phyloP scores from a whole-genome alignment of 208 protist genomes.

The Crithidia fasciculata region DNA sequence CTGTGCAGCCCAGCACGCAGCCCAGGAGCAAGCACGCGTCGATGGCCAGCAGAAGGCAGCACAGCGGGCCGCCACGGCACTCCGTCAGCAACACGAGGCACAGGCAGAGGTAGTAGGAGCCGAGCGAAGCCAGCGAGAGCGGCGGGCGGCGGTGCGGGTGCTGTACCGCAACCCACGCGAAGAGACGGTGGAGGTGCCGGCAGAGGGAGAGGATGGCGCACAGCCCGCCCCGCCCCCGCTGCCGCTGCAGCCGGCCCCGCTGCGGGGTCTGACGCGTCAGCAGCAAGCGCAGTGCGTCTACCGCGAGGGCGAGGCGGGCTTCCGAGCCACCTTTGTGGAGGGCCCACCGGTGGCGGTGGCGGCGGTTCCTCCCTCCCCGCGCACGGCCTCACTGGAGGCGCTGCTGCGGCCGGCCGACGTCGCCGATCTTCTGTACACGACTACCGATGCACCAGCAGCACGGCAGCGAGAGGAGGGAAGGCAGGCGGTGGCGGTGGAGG shows the following conservation, averaged over 20 bases:
- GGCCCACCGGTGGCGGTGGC: slow-evolving; percentile 35
- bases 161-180: slow-evolving; percentile 20
- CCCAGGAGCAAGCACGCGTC: background rate
- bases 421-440: slow-evolving; percentile 34
- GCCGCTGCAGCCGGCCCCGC: background rate
- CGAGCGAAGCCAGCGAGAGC: slow-evolving; percentile 19
- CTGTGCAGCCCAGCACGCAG: slow-evolving; percentile 1
- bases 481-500: background rate
- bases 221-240: background rate
- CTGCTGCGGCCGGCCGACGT: slow-evolving; percentile 35
- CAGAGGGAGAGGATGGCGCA: background rate
- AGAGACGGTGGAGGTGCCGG: background rate
- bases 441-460: background rate
- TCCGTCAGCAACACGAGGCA: slow-evolving; percentile 25
- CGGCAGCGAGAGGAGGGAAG: background rate
- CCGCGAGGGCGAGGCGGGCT: slow-evolving; percentile 32
- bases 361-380: background rate
- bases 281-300: slow-evolving; percentile 36
- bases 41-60: slow-evolving; percentile 34
- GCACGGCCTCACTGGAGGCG: slow-evolving; percentile 6
- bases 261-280: slow-evolving; percentile 22
- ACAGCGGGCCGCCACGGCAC: slow-evolving; percentile 32
- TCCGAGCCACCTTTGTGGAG: slow-evolving; percentile 37
- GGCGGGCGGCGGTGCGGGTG: slow-evolving; percentile 7
- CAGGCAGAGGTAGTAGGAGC: slow-evolving; percentile 4